Evolutionary conservation across 2,329 filamentous ascomycete genomes (phyloP).

Genomic region (Drechslerella stenobrocha): DNA sequence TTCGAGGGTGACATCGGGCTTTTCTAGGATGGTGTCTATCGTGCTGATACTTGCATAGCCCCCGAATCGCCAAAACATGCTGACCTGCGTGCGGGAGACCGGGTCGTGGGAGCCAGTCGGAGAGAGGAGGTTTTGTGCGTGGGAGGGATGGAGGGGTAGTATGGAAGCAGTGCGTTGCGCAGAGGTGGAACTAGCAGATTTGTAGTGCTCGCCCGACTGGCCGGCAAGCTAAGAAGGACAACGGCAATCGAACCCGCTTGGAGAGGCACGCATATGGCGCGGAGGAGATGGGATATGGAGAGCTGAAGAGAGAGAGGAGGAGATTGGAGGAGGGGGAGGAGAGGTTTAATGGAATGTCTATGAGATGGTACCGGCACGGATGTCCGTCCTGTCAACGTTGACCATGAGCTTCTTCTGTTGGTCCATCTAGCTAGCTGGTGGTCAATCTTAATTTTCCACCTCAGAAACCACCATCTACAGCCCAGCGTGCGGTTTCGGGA

Average conservation of each 20-base stretch:
- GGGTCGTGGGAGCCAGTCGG: slow-evolving; percentile 29
- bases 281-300: not conserved
- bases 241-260: slow-evolving; percentile 19
- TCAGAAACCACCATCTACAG: too few relatives aligned
- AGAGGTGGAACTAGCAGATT: slow-evolving; percentile 48
- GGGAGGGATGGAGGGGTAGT: slow-evolving; percentile 40
- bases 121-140: slow-evolving; percentile 1
- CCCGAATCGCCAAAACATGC: slow-evolving; percentile 99
- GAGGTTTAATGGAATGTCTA: not conserved
- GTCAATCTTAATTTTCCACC: too few relatives aligned
- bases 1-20: slow-evolving; percentile 89
- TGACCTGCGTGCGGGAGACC: slow-evolving; percentile 56
- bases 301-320: not conserved
- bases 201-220: slow-evolving; percentile 9
- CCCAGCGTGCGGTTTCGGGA: too few relatives aligned
- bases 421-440: not conserved
- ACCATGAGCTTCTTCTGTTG: not conserved
- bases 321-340: not conserved
- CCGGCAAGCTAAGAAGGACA: slow-evolving; percentile 9
- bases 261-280: slow-evolving; percentile 4
- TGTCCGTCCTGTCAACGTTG: too few relatives aligned
- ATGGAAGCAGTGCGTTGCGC: slow-evolving; percentile 34
- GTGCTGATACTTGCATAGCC: slow-evolving; percentile 96
- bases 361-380: not conserved
- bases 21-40: slow-evolving; percentile 95